Base-by-base conservation (phyloP, 2,329 filamentous ascomycete species). In the Fusarium brevicatenulatum region DNA sequence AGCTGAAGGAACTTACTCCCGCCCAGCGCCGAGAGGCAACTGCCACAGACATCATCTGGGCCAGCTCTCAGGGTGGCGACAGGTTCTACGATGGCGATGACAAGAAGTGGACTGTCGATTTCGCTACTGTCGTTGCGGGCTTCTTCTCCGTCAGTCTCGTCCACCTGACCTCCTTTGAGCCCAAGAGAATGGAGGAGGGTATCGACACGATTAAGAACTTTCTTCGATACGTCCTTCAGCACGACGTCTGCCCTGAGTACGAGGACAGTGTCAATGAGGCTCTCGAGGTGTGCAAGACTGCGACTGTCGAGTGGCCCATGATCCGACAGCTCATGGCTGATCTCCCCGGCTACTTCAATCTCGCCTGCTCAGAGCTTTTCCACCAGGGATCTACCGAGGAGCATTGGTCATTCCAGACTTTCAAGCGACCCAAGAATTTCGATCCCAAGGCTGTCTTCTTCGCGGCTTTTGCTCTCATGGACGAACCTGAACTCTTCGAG, bases 241-340 rank as follows among this genome's bases (percentile, higher is more conserved):
- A 98, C 78, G 89, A 93, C 42, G 95, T 97, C 21, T 97, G 95
- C 77, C 92, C 93, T 0, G 96, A 98, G 80, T 93, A 95, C 78
- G 85, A 82, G 0, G 84, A 87, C 2, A 89, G 95, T 71, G 86
- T 98, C 65, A 82, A 88, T 21, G 84, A 86, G 1, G 94, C 95
- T 0, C 85, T 92, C 12, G 80, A 80, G 3, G 80, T 95, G 34
- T 97, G 94, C 76, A 87, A 90, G 25, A 78, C 85, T 19, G 94
- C 93, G 3, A 86, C 89, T 7, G 77, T 83, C 4, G 94, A 98
- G 81, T 85, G 96, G 40, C 88, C 88, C 70, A 85, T 88, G 58
- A 85, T 91, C 40, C 82, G 85, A 10, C 78, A 86, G 34, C 83
- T 92, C 12, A 82, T 85, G 3, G 67, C 78, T 3, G 80, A 81